These are phyloP conservation scores for Parathielavia appendiculata DNA, from an alignment of 495 filamentous ascomycete genomes.

Conservation along the genomic window DNA sequence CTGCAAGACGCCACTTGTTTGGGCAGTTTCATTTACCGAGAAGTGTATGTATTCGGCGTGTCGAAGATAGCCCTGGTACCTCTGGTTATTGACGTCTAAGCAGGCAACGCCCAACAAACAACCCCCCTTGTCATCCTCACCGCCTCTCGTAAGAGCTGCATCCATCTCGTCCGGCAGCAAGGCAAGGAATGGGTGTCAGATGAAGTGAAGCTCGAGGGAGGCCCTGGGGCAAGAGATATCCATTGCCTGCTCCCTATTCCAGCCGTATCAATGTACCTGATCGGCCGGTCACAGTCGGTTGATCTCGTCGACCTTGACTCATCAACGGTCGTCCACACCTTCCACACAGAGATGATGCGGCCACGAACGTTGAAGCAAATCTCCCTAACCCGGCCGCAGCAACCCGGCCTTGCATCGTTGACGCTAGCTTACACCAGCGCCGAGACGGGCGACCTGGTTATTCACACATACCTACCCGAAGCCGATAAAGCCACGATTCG, in stretches of 20 bases:
- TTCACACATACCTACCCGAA: constrained; percentile 52
- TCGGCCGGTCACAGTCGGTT: constrained; percentile 44
- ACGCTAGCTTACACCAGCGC: constrained; percentile 50
- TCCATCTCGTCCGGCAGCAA: constrained; percentile 42
- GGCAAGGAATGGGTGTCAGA: constrained; percentile 34
- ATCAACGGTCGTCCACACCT: constrained; percentile 49
- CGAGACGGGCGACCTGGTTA: constrained; percentile 49
- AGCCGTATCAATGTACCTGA: constrained; percentile 42
- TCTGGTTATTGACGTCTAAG: neutral
- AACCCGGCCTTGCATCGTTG: constrained; percentile 46
- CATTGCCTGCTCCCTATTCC: constrained; percentile 40
- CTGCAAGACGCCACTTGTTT: constrained; percentile 42
- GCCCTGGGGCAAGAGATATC: constrained; percentile 29
- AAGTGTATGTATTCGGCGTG: constrained; percentile 28
- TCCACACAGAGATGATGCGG: constrained; percentile 52
- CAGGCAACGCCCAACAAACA: constrained; percentile 15
- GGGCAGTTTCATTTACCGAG: constrained; percentile 39
- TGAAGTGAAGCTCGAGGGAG: constrained; percentile 33
- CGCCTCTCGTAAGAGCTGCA: constrained; percentile 39
- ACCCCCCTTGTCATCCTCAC: constrained; percentile 34
- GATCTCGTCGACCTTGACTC: constrained; percentile 51
- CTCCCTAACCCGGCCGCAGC: constrained; percentile 41
- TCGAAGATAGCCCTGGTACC: neutral
- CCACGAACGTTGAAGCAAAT: constrained; percentile 49
- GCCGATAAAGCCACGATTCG: constrained; percentile 40